A percentile compares a stretch with the other conserved stretches of the same genome.
Evolutionary conservation across 306 rosid species (phyloP).

Genomic region (Chamaecrista fasciculata): DNA sequence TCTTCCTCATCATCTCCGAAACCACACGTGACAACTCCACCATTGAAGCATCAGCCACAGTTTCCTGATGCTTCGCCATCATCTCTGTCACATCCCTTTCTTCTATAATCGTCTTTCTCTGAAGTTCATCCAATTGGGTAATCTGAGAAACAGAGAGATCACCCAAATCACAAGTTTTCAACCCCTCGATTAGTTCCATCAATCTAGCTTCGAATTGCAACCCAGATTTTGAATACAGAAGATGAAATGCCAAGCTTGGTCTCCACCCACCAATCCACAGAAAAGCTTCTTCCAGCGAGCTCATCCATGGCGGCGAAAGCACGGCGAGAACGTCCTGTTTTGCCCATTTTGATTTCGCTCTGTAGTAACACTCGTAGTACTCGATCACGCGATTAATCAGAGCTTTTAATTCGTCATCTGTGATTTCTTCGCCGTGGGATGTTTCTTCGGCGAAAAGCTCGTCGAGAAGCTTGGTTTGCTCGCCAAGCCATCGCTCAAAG

Average conservation of each 20-base stretch:
- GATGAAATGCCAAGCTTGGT: conserved; percentile 61
- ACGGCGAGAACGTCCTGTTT: conserved; percentile 38
- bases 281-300: conserved; percentile 56
- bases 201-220: conserved; percentile 45
- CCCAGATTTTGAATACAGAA: conserved; percentile 59
- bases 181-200: conserved; percentile 31
- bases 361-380: conserved; percentile 51
- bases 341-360: conserved; percentile 37
- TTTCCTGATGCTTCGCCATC: conserved; percentile 58
- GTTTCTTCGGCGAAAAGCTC: conserved; percentile 39
- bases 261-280: conserved; percentile 85
- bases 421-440: too few species aligned
- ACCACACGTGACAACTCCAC: conserved; percentile 43
- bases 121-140: conserved; percentile 41
- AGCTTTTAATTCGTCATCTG: conserved; percentile 9
- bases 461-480: conserved; percentile 44
- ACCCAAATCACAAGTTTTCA: conserved; percentile 39
- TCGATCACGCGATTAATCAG: conserved; percentile 35
- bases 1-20: conserved; percentile 31
- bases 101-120: conserved; percentile 40
- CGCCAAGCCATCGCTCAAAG: conserved; percentile 45
- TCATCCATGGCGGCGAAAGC: conserved; percentile 53
- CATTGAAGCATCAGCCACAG: conserved; percentile 45
- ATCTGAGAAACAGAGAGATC: conserved; percentile 49
- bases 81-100: conserved; percentile 51